These are phyloP conservation scores for Sarocladiaceae sp. DNA, from an alignment of 2,329 filamentous ascomycete species.

Conservation along the genomic window DNA sequence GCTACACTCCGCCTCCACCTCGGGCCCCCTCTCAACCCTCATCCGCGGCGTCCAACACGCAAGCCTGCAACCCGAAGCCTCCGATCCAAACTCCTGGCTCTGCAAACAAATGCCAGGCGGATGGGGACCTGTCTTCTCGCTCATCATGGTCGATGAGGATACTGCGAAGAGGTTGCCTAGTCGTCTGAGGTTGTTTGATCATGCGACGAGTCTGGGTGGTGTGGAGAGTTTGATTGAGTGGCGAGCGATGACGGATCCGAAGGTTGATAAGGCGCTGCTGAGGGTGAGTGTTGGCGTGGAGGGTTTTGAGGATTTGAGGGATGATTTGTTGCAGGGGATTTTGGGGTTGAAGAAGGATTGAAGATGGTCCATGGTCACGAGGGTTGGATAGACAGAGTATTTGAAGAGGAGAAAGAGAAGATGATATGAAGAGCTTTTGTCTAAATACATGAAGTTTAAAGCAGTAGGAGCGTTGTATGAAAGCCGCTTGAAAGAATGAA, in stretches of 20 bases:
- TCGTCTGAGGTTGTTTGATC: constrained; percentile 79
- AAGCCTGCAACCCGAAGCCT: constrained; percentile 65
- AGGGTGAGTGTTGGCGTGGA: constrained; percentile 86
- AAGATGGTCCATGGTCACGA: too few relatives aligned
- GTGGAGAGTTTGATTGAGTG: constrained; percentile 97
- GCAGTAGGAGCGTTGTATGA: neutral
- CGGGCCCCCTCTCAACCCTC: constrained; percentile 41
- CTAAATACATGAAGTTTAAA: neutral
- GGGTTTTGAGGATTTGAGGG: constrained; percentile 75
- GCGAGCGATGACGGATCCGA: constrained; percentile 80
- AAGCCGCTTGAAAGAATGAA: neutral
- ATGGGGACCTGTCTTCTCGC: constrained; percentile 82
- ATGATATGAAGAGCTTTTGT: neutral
- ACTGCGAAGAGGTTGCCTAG: constrained; percentile 69
- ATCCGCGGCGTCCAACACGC: constrained; percentile 70
- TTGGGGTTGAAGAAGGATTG: constrained; percentile 38
- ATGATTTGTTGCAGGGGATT: constrained; percentile 68
- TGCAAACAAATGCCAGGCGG: constrained; percentile 85
- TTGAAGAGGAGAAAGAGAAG: neutral
- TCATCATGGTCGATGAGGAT: constrained; percentile 58
- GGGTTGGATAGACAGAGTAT: neutral
- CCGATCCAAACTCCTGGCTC: constrained; percentile 65
- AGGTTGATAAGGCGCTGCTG: constrained; percentile 68
- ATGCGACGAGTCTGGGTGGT: constrained; percentile 89
- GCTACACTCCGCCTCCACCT: constrained; percentile 48